Evolutionary conservation across 1,284 basidiomycete genomes (phyloP).

Genomic region (Pseudozyma sp.): DNA sequence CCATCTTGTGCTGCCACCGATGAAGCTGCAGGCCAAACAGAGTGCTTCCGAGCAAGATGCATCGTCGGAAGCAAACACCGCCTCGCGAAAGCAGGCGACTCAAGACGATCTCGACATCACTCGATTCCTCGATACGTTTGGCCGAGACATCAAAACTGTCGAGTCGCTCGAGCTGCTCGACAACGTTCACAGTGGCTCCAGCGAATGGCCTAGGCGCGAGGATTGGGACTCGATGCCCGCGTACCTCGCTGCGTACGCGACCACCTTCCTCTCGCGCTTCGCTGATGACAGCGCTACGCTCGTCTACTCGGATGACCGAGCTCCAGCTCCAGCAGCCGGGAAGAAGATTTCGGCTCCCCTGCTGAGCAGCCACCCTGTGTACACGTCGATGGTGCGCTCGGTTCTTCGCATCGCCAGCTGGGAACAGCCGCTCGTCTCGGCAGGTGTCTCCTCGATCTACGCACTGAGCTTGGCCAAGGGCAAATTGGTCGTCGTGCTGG

Average conservation of each 20-base stretch:
- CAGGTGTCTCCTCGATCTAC: conserved; percentile 27
- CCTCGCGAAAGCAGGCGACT: background rate
- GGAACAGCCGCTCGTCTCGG: conserved; percentile 31
- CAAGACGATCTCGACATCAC: conserved; percentile 48
- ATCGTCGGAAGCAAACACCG: background rate
- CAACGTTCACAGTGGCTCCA: conserved; percentile 14
- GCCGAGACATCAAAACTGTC: conserved; percentile 36
- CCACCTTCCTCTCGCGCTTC: conserved; percentile 24
- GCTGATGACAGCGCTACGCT: conserved; percentile 31
- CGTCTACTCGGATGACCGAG: conserved; percentile 26
- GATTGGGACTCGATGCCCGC: conserved; percentile 42
- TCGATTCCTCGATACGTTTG: conserved; percentile 45
- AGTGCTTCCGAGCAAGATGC: background rate
- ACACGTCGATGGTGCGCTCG: conserved; percentile 18
- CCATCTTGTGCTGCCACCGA: conserved; percentile 31
- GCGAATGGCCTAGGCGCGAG: conserved; percentile 36
- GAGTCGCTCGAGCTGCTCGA: conserved; percentile 44
- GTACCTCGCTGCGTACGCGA: conserved; percentile 36
- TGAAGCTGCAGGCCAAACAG: conserved; percentile 29
- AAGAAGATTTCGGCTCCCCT: conserved; percentile 4
- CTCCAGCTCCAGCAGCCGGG: background rate
- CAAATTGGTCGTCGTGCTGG: conserved; percentile 17
- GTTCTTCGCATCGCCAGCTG: conserved; percentile 36
- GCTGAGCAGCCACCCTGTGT: conserved; percentile 30
- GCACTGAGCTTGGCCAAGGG: conserved; percentile 40